Evolutionary conservation across 2,329 filamentous ascomycete genomes (phyloP).

Genomic region (Pestalotiopsis sp.): DNA sequence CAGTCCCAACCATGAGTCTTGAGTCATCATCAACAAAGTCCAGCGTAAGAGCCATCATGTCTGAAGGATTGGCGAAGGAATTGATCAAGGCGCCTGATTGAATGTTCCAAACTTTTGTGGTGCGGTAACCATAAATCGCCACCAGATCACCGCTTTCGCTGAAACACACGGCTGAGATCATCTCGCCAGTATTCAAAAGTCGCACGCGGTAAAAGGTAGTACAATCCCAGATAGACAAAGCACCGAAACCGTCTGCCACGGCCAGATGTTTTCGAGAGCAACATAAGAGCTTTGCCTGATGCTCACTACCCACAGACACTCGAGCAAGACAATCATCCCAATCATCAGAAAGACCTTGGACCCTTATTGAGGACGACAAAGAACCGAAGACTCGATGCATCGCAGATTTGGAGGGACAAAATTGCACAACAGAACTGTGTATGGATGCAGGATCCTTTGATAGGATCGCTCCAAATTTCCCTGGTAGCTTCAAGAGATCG

Average conservation of each 20-base stretch:
- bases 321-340: constrained; percentile 19
- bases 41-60: constrained; percentile 4
- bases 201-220: neutral
- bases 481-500: constrained; percentile 18
- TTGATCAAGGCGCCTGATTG: constrained; percentile 8
- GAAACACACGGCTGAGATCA: constrained; percentile 6
- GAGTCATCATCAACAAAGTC: constrained; percentile 4
- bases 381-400: constrained; percentile 7
- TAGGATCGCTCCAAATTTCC: constrained; percentile 14
- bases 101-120: constrained; percentile 17
- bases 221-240: constrained; percentile 12
- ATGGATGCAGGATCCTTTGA: constrained; percentile 10
- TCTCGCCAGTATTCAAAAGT: neutral
- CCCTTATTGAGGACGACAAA: neutral
- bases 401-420: constrained; percentile 5
- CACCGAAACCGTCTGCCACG: constrained; percentile 5
- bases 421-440: constrained; percentile 9
- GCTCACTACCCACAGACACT: constrained; percentile 13
- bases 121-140: constrained; percentile 15
- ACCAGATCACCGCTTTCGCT: constrained; percentile 15
- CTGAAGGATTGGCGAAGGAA: neutral
- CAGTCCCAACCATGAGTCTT: neutral
- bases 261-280: constrained; percentile 15
- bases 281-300: constrained; percentile 13
- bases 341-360: constrained; percentile 5